These are phyloP conservation scores for Bromus sterilis DNA, from an alignment of 176 grass and related monocot species.

Conservation along the genomic window DNA sequence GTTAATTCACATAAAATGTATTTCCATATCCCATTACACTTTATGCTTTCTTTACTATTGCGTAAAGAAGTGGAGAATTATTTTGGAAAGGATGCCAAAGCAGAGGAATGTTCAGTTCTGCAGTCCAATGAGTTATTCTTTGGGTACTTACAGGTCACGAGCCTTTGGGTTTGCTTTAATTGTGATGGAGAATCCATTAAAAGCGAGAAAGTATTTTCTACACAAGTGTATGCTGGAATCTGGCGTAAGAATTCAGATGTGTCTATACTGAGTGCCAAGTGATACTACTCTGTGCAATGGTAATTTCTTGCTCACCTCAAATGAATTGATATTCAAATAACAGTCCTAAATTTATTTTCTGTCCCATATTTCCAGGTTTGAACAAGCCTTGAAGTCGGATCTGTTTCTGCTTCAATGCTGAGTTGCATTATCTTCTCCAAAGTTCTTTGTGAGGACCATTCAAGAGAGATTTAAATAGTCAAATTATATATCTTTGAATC, in stretches of 20 bases:
- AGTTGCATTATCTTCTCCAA: constrained; percentile 86
- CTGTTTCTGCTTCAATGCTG: constrained; percentile 93
- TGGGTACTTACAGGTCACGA: constrained; percentile 42
- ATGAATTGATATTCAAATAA: constrained; percentile 10
- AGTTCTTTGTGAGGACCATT: constrained; percentile 78
- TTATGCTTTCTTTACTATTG: constrained; percentile 74
- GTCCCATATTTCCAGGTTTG: constrained; percentile 64
- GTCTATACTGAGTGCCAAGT: constrained; percentile 65
- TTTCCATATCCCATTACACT: constrained; percentile 84
- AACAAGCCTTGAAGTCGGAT: constrained; percentile 86
- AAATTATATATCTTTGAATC: constrained; percentile 68
- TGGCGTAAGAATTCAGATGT: constrained; percentile 97
- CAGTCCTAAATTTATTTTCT: constrained; percentile 12
- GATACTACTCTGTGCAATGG: constrained; percentile 86
- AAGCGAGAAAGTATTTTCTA: constrained; percentile 83
- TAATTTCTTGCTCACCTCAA: constrained; percentile 28
- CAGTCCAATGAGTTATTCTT: constrained; percentile 50
- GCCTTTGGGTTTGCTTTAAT: constrained; percentile 61
- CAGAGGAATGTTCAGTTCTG: constrained; percentile 26
- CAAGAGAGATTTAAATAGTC: constrained; percentile 85
- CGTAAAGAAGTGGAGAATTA: constrained; percentile 46
- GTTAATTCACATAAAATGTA: constrained; percentile 83
- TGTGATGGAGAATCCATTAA: constrained; percentile 97
- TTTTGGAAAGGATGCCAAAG: constrained; percentile 46
- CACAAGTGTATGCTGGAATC: constrained; percentile 92